Conservation (phyloP, 208 protist species). For the Leishmania mexicana region DNA sequence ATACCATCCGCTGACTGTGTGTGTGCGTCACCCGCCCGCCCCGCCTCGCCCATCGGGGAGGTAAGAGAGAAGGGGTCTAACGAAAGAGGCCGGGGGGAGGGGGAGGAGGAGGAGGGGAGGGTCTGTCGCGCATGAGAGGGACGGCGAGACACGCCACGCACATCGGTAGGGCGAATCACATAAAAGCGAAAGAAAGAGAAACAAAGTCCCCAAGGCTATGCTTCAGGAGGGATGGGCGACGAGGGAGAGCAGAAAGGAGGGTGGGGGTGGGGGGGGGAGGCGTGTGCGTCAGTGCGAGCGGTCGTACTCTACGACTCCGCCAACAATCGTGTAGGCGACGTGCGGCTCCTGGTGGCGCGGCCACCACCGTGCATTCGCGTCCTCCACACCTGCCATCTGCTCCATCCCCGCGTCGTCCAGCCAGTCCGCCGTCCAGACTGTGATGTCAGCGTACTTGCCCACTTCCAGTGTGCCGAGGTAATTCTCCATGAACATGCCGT, state of each 20-base stretch:
- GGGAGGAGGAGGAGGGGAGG: not conserved
- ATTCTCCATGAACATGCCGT: constrained; percentile 63
- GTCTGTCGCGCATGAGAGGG: not conserved
- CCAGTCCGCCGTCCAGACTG: constrained; percentile 56
- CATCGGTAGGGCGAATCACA: not conserved
- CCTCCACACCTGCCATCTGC: constrained; percentile 26
- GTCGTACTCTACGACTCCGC: constrained; percentile 59
- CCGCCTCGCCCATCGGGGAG: too few species aligned
- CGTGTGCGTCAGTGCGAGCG: constrained; percentile 4
- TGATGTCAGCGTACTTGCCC: constrained; percentile 65
- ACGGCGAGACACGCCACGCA: not conserved
- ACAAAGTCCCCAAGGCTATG: not conserved
- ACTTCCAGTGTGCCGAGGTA: constrained; percentile 57
- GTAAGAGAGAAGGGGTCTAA: not conserved
- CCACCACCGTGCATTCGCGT: constrained; percentile 44
- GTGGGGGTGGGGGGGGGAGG: too few species aligned
- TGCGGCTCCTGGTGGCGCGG: constrained; percentile 36
- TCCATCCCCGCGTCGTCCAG: constrained; percentile 32
- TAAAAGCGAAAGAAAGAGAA: not conserved
- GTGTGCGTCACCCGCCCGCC: too few species aligned
- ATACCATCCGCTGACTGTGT: not conserved
- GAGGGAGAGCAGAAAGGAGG: not conserved
- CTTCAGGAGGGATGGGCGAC: not conserved
- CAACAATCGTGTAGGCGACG: constrained; percentile 52
- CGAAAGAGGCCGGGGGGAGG: not conserved